Conservation (phyloP, 75 land plant genomes). For the Gnetum montanum region DNA sequence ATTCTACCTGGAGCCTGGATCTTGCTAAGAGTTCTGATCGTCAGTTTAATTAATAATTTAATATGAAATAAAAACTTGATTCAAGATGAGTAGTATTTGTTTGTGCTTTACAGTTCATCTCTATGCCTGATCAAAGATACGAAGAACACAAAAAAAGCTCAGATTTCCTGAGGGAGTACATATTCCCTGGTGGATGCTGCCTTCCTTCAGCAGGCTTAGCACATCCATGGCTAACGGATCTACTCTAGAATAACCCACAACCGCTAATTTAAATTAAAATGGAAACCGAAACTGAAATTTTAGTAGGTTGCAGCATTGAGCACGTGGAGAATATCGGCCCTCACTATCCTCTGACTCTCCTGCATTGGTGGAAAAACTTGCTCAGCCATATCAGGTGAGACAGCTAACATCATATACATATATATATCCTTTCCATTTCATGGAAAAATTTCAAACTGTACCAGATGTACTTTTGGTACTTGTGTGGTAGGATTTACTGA, state of each 20-base stretch:
- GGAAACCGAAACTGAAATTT: neutral
- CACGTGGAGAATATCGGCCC: conserved; percentile 88
- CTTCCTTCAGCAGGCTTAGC: conserved; percentile 56
- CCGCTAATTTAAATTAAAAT: neutral
- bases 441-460: neutral
- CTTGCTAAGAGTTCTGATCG: too few species aligned
- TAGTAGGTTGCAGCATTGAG: conserved; percentile 56
- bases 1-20: too few species aligned
- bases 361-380: conserved; percentile 72
- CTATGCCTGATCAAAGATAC: conserved; percentile 75
- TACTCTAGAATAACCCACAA: conserved; percentile 14
- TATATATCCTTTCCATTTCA: neutral
- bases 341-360: conserved; percentile 75
- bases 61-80: too few species aligned
- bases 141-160: conserved; percentile 75
- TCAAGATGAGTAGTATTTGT: too few species aligned
- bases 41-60: too few species aligned
- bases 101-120: conserved; percentile 44
- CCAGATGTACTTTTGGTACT: neutral
- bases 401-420: neutral
- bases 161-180: conserved; percentile 86
- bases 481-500: conserved; percentile 33
- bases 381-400: conserved; percentile 43
- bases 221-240: conserved; percentile 72
- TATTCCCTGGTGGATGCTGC: conserved; percentile 91